These are phyloP conservation scores for Peronospora belbahrii DNA, from an alignment of 352 stramenopile genomes.

Conservation along the genomic window DNA sequence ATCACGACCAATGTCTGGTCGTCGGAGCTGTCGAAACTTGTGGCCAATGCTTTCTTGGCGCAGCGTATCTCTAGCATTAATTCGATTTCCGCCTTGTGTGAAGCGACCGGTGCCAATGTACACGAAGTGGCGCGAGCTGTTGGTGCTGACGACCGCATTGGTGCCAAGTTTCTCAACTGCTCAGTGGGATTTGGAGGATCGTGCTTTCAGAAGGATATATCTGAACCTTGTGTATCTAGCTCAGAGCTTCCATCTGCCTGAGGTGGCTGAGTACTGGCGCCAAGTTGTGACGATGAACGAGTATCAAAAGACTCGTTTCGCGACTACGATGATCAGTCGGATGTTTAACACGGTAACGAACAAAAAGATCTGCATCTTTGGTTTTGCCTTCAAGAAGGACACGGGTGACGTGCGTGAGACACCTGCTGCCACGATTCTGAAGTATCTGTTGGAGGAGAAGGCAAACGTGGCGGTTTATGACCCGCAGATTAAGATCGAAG, in stretches of 20 bases:
- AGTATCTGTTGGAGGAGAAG: constrained; percentile 93
- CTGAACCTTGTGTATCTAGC: constrained; percentile 99
- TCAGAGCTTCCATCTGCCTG: constrained; percentile 94
- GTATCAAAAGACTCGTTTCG: constrained; percentile 99
- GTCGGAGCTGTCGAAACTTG: constrained; percentile 99
- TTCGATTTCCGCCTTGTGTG: constrained; percentile 98
- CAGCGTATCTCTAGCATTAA: constrained; percentile 99
- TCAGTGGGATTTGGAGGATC: constrained; percentile 97
- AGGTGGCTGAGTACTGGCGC: constrained; percentile 99
- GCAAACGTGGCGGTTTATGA: constrained; percentile 97
- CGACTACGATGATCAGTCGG: constrained; percentile 92
- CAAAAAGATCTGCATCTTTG: constrained; percentile 99
- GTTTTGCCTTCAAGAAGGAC: constrained; percentile 99
- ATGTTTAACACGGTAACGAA: constrained; percentile 99
- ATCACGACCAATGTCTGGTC: constrained; percentile 99
- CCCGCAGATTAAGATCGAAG: constrained; percentile 95
- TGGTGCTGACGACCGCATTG: constrained; percentile 97
- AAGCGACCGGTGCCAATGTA: constrained; percentile 97
- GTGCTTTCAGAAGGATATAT: constrained; percentile 86
- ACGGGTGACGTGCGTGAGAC: constrained; percentile 99
- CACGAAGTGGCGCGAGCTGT: constrained; percentile 96
- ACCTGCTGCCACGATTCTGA: constrained; percentile 94
- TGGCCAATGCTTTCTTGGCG: constrained; percentile 98
- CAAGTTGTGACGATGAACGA: constrained; percentile 99
- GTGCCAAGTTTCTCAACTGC: constrained; percentile 95